phyloP scores from a whole-genome alignment of 2,329 filamentous ascomycete genomes.

The Penicillium corylophilum region DNA sequence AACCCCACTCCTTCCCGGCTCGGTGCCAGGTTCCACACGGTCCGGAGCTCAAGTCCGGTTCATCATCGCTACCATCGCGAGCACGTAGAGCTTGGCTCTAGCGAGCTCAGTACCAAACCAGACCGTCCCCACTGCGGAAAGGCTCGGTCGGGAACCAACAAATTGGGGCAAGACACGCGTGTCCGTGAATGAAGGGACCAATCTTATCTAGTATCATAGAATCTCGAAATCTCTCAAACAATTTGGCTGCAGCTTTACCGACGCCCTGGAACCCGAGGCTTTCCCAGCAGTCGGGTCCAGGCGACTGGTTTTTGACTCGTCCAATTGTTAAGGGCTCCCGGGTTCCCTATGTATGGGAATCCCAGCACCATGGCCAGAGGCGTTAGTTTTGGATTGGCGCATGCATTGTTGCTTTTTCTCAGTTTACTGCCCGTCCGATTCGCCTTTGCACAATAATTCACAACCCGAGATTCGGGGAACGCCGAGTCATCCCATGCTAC shows the following conservation, averaged over 20 bases:
- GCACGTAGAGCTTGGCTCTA: constrained; percentile 1
- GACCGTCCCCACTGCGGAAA: constrained; percentile 7
- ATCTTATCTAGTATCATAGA: neutral
- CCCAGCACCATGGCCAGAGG: constrained; percentile 17
- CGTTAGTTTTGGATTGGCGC: constrained; percentile 8
- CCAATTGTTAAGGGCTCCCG: constrained; percentile 13
- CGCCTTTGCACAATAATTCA: neutral
- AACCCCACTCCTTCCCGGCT: neutral
- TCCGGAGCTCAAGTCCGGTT: neutral
- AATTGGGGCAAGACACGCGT: neutral
- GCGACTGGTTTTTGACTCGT: constrained; percentile 18
- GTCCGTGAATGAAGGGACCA: neutral
- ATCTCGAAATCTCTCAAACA: neutral
- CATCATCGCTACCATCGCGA: neutral
- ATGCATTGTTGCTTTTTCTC: neutral
- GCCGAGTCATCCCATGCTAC: neutral
- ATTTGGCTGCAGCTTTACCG: constrained; percentile 23
- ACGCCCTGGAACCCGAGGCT: constrained; percentile 21
- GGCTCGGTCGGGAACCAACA: neutral
- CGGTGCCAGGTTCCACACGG: neutral
- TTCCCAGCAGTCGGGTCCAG: constrained; percentile 23
- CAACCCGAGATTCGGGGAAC: constrained; percentile 11
- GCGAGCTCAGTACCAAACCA: constrained; percentile 1
- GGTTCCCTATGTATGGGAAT: constrained; percentile 17
- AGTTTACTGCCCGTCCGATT: neutral